Percentiles rank a stretch among this genome's conserved stretches.
Evolutionary conservation across 2,329 filamentous ascomycete species (phyloP).

Genomic region (Nemania serpens): DNA sequence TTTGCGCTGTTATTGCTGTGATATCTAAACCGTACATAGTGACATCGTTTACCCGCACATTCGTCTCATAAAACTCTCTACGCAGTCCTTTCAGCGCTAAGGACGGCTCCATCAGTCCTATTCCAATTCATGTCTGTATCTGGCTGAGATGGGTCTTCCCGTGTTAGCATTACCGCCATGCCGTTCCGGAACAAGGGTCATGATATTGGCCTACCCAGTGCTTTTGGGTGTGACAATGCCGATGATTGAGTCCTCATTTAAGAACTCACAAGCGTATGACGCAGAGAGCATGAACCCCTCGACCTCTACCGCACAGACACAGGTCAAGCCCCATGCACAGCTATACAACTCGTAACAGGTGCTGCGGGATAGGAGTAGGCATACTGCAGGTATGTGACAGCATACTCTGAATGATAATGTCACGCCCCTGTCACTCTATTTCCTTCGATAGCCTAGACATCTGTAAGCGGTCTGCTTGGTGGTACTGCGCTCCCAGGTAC

Average conservation of each 20-base stretch:
- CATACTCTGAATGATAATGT: conserved; percentile 33
- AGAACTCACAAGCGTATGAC: conserved; percentile 14
- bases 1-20: conserved; percentile 13
- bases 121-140: conserved; percentile 23
- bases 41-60: conserved; percentile 10
- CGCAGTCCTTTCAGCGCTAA: conserved; percentile 20
- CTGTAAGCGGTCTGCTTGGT: conserved; percentile 35
- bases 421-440: conserved; percentile 27
- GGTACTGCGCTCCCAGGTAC: conserved; percentile 36
- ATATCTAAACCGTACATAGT: conserved; percentile 11
- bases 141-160: conserved; percentile 29
- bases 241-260: conserved; percentile 9
- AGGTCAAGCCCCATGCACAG: conserved; percentile 18
- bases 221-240: conserved; percentile 9
- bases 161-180: conserved; percentile 31
- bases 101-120: conserved; percentile 26
- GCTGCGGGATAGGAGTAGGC: conserved; percentile 5
- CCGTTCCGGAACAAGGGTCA: conserved; percentile 27
- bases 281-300: conserved; percentile 30
- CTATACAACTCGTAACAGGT: conserved; percentile 24
- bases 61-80: conserved; percentile 1
- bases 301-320: conserved; percentile 29
- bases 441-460: conserved; percentile 33
- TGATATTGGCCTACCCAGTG: conserved; percentile 22
- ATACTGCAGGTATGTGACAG: conserved; percentile 3